Conservation (phyloP, 2,329 filamentous ascomycete species). For the Hymenoscyphus occultus region DNA sequence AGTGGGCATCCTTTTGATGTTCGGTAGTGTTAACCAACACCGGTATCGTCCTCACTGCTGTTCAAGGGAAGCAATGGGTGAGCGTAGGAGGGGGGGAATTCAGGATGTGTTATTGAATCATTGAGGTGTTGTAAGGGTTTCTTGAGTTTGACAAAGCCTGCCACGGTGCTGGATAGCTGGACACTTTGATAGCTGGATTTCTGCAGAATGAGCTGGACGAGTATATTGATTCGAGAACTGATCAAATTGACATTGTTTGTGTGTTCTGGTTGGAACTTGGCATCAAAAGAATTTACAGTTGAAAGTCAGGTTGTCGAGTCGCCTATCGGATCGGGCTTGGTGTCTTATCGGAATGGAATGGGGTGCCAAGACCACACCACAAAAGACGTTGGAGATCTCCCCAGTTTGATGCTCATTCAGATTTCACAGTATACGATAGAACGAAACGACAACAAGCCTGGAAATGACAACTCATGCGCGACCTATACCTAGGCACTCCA, state of each 20-base stretch:
- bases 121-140: constrained; percentile 22
- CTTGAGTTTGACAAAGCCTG: not conserved
- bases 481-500: too few species aligned
- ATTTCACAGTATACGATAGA: too few species aligned
- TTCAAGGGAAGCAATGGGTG: constrained; percentile 35
- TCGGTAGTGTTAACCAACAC: constrained; percentile 36
- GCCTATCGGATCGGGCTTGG: too few species aligned
- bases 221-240: not conserved
- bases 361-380: too few species aligned
- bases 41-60: constrained; percentile 41
- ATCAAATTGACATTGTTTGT: not conserved
- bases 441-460: too few species aligned
- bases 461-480: too few species aligned
- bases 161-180: not conserved
- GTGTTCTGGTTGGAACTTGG: not conserved
- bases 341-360: too few species aligned
- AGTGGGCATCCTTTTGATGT: constrained; percentile 40
- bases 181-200: not conserved
- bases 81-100: constrained; percentile 28
- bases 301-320: too few species aligned
- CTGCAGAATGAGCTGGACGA: not conserved
- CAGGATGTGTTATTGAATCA: constrained; percentile 46
- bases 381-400: too few species aligned
- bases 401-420: too few species aligned
- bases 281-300: not conserved